Conservation (phyloP, 352 stramenopile genomes). For the Globisporangium megalacanthum region DNA sequence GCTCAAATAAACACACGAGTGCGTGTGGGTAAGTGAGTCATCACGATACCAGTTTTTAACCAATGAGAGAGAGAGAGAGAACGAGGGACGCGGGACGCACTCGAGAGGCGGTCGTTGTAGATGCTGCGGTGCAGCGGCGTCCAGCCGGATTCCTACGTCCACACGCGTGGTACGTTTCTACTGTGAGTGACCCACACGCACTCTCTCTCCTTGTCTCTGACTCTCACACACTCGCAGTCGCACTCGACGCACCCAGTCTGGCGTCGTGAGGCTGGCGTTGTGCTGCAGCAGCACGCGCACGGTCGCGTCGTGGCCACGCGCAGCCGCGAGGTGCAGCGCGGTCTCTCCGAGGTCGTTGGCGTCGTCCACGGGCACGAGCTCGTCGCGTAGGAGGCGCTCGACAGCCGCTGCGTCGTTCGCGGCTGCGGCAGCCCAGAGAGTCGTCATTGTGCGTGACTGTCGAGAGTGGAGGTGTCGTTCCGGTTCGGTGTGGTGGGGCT, state of each 20-base stretch:
- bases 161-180: conserved; percentile 5
- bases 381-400: conserved; percentile 19
- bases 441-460: conserved; percentile 30
- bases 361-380: conserved; percentile 41
- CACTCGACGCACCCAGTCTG: conserved; percentile 51
- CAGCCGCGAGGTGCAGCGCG: conserved; percentile 63
- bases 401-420: conserved; percentile 2
- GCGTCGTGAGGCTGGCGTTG: conserved; percentile 36
- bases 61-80: not conserved
- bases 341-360: conserved; percentile 70
- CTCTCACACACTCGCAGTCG: not conserved
- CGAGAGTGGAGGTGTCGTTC: conserved; percentile 17
- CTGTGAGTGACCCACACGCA: conserved; percentile 1
- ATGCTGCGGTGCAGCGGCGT: conserved; percentile 72
- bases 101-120: conserved; percentile 61
- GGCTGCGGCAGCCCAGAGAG: conserved; percentile 5
- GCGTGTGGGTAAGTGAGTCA: not conserved
- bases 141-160: conserved; percentile 70
- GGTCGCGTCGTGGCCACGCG: conserved; percentile 43
- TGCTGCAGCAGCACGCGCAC: conserved; percentile 52
- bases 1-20: conserved; percentile 18
- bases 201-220: too few species aligned
- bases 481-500: not conserved
- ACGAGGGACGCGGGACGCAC: conserved; percentile 22
- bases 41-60: not conserved